Evolutionary conservation across 805 yeast genomes (phyloP).

Genomic region (Zygotorulaspora sp.): DNA sequence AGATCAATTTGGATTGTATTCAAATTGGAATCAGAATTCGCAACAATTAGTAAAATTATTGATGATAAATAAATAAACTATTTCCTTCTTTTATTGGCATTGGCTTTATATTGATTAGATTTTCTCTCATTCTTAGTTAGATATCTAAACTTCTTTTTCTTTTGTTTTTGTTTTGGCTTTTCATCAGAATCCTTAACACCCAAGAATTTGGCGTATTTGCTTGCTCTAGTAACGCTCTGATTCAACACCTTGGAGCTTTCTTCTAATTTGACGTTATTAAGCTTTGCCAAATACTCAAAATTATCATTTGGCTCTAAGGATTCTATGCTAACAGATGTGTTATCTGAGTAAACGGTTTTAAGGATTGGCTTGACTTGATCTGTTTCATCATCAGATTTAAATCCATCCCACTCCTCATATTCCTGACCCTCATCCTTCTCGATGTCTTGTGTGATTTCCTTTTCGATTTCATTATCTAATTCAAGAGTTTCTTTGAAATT

Average conservation of each 20-base stretch:
- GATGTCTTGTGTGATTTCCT: constrained; percentile 20
- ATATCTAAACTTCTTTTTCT: constrained; percentile 83
- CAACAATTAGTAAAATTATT: constrained; percentile 15
- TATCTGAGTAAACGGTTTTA: constrained; percentile 36
- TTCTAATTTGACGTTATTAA: constrained; percentile 66
- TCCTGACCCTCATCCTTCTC: constrained; percentile 18
- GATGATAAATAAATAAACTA: constrained; percentile 3
- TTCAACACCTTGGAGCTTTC: constrained; percentile 67
- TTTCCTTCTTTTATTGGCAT: constrained; percentile 32
- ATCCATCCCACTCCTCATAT: constrained; percentile 40
- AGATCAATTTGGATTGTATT: constrained; percentile 88
- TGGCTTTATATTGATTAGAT: constrained; percentile 47
- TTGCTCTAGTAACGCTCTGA: constrained; percentile 71
- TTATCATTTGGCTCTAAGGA: constrained; percentile 44
- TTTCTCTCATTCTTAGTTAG: constrained; percentile 76
- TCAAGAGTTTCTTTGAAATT: constrained; percentile 31
- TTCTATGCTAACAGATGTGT: constrained; percentile 46
- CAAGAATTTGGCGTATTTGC: constrained; percentile 69
- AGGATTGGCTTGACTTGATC: constrained; percentile 30
- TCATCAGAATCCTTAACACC: constrained; percentile 45
- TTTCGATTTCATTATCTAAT: constrained; percentile 25
- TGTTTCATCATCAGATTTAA: constrained; percentile 29
- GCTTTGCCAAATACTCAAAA: constrained; percentile 58
- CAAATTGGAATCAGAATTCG: constrained; percentile 75
- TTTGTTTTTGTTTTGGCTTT: constrained; percentile 30